Base-by-base conservation (phyloP, 78 protist genomes). In the slime mould (Dictyostelium discoideum) region DNA sequence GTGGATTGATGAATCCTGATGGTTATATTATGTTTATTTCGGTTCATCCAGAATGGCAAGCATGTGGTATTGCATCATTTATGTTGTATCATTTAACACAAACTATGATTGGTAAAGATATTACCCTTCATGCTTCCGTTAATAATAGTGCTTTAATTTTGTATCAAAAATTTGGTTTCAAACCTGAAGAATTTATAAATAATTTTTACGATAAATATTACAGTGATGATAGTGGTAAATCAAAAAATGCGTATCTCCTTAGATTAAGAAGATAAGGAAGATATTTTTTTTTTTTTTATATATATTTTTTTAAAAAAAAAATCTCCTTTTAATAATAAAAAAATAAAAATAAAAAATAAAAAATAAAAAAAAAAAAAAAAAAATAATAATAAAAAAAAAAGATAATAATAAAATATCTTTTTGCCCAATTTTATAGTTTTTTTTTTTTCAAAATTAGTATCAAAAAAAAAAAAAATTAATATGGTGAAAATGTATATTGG, bases 111-210 rank as follows among this genome's bases (percentile, higher is more conserved):
- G 95, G 93, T 11, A n/a, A 42, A 72, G 98, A 97, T 76, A 69
- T 97, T 11, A 97, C 97, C 8, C 95, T 97, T 9, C 98, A 97
- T 37, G 98, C 94, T n/a, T 84, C 96, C 1, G 83, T 90, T 20
- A 92, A 78, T 9, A 97, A 97, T 72, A 29, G 92, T n/a, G 98
- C 98, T 65, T 86, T 97, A 85, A 26, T 86, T n/a, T 95, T 97
- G 69, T 97, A 97, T 67, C 97, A 93, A 26, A 63, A 60, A 57
- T 94, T 97, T 90, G 98, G 97, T 42, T 97, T 97, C 86, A 97
- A 97, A 48, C 73, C 78, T 7, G 98, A 97, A 63, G 96, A 97
- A 83, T 82, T 69, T 14, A 84, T 97, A 72, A 22, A 39, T 76
- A 84, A 65, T 40, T 97, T 94, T 50, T 97, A 94, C 83, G 90